Conservation (phyloP, 805 yeast genomes). For the Wickerhamomyces subpelliculosus region DNA sequence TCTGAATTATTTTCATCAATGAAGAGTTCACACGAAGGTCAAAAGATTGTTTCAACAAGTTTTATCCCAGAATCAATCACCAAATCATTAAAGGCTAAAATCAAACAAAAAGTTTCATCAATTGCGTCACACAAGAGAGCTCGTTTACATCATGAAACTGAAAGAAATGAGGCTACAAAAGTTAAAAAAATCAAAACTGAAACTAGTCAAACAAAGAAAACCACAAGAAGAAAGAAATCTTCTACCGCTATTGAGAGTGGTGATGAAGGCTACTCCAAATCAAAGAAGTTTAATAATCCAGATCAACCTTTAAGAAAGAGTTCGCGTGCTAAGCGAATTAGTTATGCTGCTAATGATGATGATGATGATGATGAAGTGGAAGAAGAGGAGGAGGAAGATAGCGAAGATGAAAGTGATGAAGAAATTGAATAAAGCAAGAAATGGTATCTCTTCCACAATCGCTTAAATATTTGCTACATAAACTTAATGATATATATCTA, state of each 20-base stretch:
- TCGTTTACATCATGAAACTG: conserved; percentile 5
- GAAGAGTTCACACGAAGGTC: conserved; percentile 50
- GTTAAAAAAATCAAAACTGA: conserved; percentile 13
- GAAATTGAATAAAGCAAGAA: background rate
- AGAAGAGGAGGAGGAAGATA: conserved; percentile 2
- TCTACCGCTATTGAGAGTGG: conserved; percentile 18
- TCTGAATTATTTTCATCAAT: conserved; percentile 65
- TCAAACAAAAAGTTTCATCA: conserved; percentile 26
- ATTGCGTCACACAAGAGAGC: conserved; percentile 16
- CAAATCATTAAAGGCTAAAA: conserved; percentile 27
- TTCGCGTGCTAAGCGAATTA: conserved; percentile 27
- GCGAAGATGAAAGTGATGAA: background rate
- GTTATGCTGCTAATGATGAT: conserved; percentile 23
- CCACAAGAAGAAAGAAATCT: conserved; percentile 7
- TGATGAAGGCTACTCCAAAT: conserved; percentile 9
- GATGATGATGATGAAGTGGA: conserved; percentile 2
- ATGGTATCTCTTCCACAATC: no score
- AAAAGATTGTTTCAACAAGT: conserved; percentile 43
- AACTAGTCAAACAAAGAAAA: conserved; percentile 5
- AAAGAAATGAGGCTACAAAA: conserved; percentile 9
- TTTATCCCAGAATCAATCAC: conserved; percentile 46
- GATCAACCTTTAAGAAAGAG: conserved; percentile 38
- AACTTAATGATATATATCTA: no score
- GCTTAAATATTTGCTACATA: no score
- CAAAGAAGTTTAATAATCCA: no score